Conservation (phyloP, 306 rosid species). For the Rosa persica region DNA sequence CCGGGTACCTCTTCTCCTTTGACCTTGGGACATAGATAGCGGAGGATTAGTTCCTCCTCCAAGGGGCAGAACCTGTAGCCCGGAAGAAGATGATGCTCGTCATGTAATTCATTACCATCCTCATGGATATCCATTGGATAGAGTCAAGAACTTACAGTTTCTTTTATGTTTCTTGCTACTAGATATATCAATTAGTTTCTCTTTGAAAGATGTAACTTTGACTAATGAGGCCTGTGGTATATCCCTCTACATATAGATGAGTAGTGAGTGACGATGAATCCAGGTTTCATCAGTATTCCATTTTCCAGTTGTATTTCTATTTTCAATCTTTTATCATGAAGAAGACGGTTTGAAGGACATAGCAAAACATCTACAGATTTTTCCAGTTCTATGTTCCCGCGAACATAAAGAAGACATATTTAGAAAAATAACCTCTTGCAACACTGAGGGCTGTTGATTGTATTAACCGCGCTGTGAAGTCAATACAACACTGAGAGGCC, state of each 20-base stretch:
- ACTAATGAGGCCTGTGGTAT: too few relatives aligned
- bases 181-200: not conserved
- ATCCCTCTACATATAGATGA: not conserved
- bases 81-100: not conserved
- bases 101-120: not conserved
- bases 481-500: too few relatives aligned
- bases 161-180: too few relatives aligned
- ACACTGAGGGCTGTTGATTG: too few relatives aligned
- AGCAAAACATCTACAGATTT: not conserved
- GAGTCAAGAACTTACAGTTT: not conserved
- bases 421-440: too few relatives aligned
- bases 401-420: too few relatives aligned
- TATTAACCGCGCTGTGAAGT: too few relatives aligned
- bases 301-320: not conserved
- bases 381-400: not conserved
- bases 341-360: not conserved
- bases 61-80: not conserved
- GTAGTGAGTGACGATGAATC: not conserved
- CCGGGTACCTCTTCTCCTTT: not conserved
- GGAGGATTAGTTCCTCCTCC: not conserved
- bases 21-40: not conserved
- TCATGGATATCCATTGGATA: not conserved
- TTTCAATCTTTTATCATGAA: not conserved
- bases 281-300: not conserved
- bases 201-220: not conserved